Evolutionary conservation across 1,284 basidiomycete species (phyloP), one percentile per base, ranked within the genome.

Genomic region (Hemileia vastatrix): DNA sequence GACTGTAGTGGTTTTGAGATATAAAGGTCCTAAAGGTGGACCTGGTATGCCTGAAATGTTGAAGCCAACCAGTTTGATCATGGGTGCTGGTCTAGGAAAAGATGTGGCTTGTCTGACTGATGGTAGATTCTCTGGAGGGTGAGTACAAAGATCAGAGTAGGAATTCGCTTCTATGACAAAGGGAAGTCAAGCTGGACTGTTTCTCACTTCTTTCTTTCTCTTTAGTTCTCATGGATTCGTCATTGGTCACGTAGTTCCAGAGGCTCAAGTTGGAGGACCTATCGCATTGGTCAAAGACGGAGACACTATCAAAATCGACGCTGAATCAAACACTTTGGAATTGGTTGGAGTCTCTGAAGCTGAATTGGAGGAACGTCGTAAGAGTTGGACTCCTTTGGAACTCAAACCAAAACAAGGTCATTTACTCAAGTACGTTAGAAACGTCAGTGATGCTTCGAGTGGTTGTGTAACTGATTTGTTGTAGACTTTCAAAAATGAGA

Each of bases 81-180:
- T 92, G 78, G 94, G 94, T 40, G 92, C 93, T 57, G 94, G 94
- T 36, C 81, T 97, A n/a, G 86, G 89, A 48, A 83, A 86, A 65
- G 87, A 87, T 56, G 92, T 91, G 2, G 93, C 92, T 1, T 83
- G 95, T 67, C 85, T 98, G 69, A 98, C 94, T 0, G 94, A 98
- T 76, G 94, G 94, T 51, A 84, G 94, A 44, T 98, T 97, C 82
- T 91, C 88, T 27, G 94, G 93, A 55, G 90, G 87, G 86, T 88
- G 68, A 75, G 83, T 69, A 11, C 23, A n/a, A 24, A 15, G 9
- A n/a, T 40, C 27, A 27, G 27, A 27, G 27, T 27, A 27, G 27
- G 27, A 27, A 27, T 27, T 27, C 27, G 27, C 6, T 27, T 27
- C 27, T 27, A 27, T 27, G 27, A 40, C 36, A 40, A 9, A 15